Percentiles rank a stretch among this genome's conserved stretches.
Conservation (phyloP, 2,329 filamentous ascomycete genomes). For the Trichoderma polysporum region DNA sequence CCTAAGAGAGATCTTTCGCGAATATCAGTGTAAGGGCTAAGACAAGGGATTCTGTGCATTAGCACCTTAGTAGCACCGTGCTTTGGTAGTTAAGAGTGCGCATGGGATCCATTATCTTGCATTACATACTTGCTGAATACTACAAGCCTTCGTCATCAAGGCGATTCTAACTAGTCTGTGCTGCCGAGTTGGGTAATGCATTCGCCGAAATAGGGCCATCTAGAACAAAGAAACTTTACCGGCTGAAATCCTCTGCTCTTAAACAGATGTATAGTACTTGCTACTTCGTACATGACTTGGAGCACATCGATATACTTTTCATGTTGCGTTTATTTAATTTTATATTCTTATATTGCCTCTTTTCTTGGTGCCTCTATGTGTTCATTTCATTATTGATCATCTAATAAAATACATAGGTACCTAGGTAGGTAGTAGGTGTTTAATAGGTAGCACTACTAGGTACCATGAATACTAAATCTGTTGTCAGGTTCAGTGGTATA, state of each 20-base stretch:
- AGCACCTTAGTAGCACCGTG: not conserved
- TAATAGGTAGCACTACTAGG: no score
- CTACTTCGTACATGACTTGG: not conserved
- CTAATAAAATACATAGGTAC: no score
- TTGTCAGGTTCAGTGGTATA: no score
- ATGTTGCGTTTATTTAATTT: no score
- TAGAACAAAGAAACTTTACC: not conserved
- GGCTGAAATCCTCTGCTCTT: not conserved
- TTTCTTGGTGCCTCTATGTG: no score
- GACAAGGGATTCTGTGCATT: not conserved
- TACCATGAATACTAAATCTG: no score
- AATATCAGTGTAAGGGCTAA: not conserved
- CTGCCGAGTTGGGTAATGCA: not conserved
- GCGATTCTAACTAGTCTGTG: not conserved
- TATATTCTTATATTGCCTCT: no score
- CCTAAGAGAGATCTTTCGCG: not conserved
- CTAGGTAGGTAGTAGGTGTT: no score
- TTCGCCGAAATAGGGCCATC: not conserved
- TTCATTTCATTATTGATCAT: no score
- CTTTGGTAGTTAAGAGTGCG: not conserved
- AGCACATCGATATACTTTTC: not conserved
- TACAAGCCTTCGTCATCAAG: not conserved
- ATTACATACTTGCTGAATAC: not conserved
- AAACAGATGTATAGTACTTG: no score
- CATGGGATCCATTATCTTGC: conserved; percentile 1